A percentile compares a stretch with the other conserved stretches of the same genome.
These are phyloP conservation scores for Fusarium fracticaudum DNA, from an alignment of 2,329 filamentous ascomycete species.

Conservation along the genomic window DNA sequence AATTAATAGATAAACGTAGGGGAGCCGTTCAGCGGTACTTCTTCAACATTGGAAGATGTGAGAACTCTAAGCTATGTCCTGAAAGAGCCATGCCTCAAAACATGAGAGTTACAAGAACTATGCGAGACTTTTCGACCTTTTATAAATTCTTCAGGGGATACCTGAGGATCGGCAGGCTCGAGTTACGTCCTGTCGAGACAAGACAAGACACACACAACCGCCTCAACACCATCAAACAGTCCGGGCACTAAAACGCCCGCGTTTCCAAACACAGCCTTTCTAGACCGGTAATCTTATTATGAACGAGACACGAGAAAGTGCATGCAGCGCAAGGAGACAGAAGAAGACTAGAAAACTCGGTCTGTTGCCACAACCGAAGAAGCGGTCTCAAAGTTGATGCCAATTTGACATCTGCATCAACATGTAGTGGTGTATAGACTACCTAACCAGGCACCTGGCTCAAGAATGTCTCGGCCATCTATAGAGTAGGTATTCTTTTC, in stretches of 20 bases:
- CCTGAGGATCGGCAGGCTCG: not conserved
- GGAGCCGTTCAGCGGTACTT: not conserved
- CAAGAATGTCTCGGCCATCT: not conserved
- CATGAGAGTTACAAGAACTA: not conserved
- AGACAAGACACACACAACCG: not conserved
- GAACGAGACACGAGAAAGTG: not conserved
- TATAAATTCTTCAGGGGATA: not conserved
- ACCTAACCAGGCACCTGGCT: slow-evolving; percentile 1
- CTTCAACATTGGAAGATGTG: not conserved
- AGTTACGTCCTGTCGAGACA: not conserved
- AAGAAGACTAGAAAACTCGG: not conserved
- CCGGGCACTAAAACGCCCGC: not conserved
- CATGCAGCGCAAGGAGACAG: not conserved
- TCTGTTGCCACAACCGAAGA: not conserved
- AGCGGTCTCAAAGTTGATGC: slow-evolving; percentile 11
- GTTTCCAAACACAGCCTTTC: slow-evolving; percentile 4
- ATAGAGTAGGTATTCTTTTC: not conserved
- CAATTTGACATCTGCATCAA: slow-evolving; percentile 19
- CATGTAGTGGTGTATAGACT: not conserved
- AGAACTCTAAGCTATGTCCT: not conserved
- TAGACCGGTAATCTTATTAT: not conserved
- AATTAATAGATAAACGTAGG: not conserved
- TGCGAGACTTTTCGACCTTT: not conserved
- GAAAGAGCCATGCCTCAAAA: not conserved
- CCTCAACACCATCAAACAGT: slow-evolving; percentile 12